Base-by-base conservation (phyloP, 2,329 filamentous ascomycete genomes). In the Fragosphaeria purpurea region DNA sequence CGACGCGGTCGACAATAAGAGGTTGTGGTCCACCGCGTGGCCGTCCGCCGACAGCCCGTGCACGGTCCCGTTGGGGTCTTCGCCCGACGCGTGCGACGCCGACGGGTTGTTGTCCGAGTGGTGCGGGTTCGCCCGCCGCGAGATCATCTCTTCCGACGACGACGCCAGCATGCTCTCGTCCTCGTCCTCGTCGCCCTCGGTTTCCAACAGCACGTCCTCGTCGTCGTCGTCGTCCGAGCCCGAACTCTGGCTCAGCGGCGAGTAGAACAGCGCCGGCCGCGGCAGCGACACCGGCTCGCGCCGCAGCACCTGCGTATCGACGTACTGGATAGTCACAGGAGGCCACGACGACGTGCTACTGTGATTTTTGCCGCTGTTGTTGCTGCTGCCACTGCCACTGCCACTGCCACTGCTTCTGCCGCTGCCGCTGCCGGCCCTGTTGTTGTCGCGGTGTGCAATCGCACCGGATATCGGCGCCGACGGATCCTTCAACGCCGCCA, bases 231-330 rank as follows among this genome's bases (percentile, higher is more conserved):
- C 52, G 3, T 56, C 58, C 1, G 57, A 59, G 6, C 60, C 60
- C 0, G 61, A 64, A 43, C 70, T 70, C 8, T 67, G 60, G 53
- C 71, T 75, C 42, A 74, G 70, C 0, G 69, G 69, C 0, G 70
- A 71, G 56, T 74, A 72, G 59, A 75, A 79, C 52, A 74, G 72
- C 3, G 70, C 68, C 0, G 77, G 74, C 0, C 75, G 75, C 0
- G 77, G 77, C 0, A 80, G 66, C 1, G 73, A 62, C 0, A 72
- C 67, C 0, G 77, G 75, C 0, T 68, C 62, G 7, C 78, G 61
- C 10, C 64, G 67, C 50, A 66, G 70, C 46, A 75, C 63, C 6
- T 63, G 65, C 3, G 65, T 66, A 0, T 66, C 65, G 0, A 73
- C 49, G 47, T 79, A 79, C 47, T 74, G 63, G 22, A 77, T 73